Conservation (phyloP, 73 alveolate species). For the Stentor coeruleus region DNA sequence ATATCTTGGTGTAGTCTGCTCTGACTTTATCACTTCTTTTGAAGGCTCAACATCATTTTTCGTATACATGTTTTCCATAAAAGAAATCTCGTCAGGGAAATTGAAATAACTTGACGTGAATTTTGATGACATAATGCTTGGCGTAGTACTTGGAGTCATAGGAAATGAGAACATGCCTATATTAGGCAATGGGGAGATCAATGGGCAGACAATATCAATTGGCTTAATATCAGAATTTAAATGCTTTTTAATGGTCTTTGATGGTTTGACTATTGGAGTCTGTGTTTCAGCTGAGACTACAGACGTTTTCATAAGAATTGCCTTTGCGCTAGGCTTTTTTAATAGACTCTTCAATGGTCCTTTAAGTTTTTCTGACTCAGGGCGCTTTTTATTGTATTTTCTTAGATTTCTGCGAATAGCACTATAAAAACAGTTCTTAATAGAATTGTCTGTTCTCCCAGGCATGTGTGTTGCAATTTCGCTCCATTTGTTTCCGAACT, state of each 20-base stretch:
- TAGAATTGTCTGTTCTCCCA: constrained; percentile 83
- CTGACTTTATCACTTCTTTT: neutral
- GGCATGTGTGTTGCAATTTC: constrained; percentile 76
- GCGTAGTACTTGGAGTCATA: neutral
- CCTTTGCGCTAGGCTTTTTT: neutral
- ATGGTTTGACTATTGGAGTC: neutral
- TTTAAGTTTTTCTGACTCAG: neutral
- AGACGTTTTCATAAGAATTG: neutral
- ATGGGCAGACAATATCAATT: neutral
- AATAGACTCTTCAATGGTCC: neutral
- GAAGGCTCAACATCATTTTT: neutral
- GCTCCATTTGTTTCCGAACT: constrained; percentile 85
- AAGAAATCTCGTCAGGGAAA: neutral
- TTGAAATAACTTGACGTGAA: neutral
- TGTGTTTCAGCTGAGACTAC: neutral
- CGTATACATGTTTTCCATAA: neutral
- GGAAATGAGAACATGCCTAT: neutral
- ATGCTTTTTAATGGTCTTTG: too few relatives aligned
- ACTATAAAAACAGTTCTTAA: constrained; percentile 82
- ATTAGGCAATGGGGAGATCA: neutral
- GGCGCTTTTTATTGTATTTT: constrained; percentile 36
- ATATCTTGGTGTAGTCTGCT: neutral
- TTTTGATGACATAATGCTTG: neutral
- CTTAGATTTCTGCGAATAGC: constrained; percentile 67
- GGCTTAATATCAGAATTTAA: neutral